Evolutionary conservation across 495 filamentous ascomycete genomes (phyloP).

Genomic region (Tuber indicum): DNA sequence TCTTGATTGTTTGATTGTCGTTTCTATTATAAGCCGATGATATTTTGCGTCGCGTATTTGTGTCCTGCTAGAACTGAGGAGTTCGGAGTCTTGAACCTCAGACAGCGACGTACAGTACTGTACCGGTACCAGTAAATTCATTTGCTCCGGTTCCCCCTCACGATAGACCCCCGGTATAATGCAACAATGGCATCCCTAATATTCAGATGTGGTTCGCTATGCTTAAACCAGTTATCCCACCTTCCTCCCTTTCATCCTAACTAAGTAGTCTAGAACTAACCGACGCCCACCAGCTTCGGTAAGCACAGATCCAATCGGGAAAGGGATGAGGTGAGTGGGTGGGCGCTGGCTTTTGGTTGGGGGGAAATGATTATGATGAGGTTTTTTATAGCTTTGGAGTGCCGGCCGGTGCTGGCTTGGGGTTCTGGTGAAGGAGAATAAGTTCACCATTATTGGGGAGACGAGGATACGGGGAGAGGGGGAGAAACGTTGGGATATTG

Average conservation of each 20-base stretch:
- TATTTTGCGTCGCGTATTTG: too few relatives aligned
- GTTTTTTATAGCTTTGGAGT: background rate
- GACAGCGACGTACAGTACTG: too few relatives aligned
- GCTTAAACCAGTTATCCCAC: conserved; percentile 14
- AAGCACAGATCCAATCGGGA: background rate
- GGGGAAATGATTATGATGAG: background rate
- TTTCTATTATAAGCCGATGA: too few relatives aligned
- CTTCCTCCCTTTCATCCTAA: background rate
- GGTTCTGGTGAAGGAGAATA: background rate
- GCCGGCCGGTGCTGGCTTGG: background rate
- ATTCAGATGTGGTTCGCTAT: conserved; percentile 13
- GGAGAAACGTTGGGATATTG: background rate
- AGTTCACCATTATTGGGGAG: background rate
- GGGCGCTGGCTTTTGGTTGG: background rate
- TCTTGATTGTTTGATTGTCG: too few relatives aligned
- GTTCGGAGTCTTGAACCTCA: too few relatives aligned
- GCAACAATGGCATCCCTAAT: conserved; percentile 13
- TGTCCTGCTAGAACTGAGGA: too few relatives aligned
- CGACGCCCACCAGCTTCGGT: conserved; percentile 7
- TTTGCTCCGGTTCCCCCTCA: background rate
- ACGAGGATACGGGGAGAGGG: background rate
- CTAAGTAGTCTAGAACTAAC: background rate
- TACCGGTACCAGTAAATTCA: too few relatives aligned
- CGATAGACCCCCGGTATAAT: background rate
- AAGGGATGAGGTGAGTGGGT: background rate